Evolutionary conservation across 2,329 filamentous ascomycete genomes (phyloP).

Genomic region (Xylariaceae sp.): DNA sequence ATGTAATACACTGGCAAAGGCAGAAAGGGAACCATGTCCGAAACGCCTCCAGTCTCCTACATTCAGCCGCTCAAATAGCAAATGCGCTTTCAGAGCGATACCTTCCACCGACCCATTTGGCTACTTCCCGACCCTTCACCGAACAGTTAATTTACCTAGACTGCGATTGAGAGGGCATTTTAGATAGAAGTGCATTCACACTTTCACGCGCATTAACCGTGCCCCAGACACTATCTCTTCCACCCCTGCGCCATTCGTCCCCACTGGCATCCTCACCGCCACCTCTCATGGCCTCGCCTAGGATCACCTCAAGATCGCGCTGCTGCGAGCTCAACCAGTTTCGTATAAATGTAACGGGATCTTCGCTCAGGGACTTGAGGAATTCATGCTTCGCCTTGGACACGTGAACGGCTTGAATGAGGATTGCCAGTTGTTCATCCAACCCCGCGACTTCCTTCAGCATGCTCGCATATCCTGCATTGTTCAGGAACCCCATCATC

Average conservation of each 20-base stretch:
- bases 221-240: slow-evolving; percentile 49
- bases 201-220: slow-evolving; percentile 57
- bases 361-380: slow-evolving; percentile 69
- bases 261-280: slow-evolving; percentile 52
- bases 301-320: slow-evolving; percentile 79
- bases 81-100: slow-evolving; percentile 2
- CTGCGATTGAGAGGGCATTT: slow-evolving; percentile 35
- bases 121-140: no score
- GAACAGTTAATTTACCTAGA: slow-evolving; percentile 16
- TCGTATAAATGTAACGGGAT: slow-evolving; percentile 77
- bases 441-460: slow-evolving; percentile 70
- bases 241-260: slow-evolving; percentile 65
- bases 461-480: slow-evolving; percentile 63
- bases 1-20: background rate
- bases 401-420: slow-evolving; percentile 76
- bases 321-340: slow-evolving; percentile 90
- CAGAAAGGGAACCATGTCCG: background rate
- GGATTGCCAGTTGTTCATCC: slow-evolving; percentile 78
- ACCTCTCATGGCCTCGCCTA: slow-evolving; percentile 71
- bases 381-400: slow-evolving; percentile 90
- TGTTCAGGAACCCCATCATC: slow-evolving; percentile 60
- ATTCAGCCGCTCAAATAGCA: background rate
- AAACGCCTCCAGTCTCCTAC: slow-evolving; percentile 9
- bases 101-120: slow-evolving; percentile 4
- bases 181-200: slow-evolving; percentile 55